Evolutionary conservation across 192 early-diverging fungal genomes (phyloP), one percentile per base, ranked within the genome.

Genomic region (Umbelopsis sp.): DNA sequence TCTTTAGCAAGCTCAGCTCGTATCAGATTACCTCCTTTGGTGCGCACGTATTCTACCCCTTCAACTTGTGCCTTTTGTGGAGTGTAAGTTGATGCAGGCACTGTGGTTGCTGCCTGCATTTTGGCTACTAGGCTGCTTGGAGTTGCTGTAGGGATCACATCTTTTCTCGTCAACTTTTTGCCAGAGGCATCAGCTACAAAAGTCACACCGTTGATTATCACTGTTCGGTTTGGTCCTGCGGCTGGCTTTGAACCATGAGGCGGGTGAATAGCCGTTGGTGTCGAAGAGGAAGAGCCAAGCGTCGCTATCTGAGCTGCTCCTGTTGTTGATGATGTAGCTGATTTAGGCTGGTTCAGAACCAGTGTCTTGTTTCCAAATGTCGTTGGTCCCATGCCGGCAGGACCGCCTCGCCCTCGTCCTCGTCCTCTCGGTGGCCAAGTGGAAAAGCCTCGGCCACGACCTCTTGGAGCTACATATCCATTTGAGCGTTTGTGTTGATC

Each of bases 21-120:
- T 11, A 80, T 71, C 46, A 80, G 69, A 64, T 80, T 80, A 47
- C 78, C 78, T 23, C 66, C 75, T 16, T 30, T 75, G 2, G 78
- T 80, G 1, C 78, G 71, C n/a, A 80, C 78, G 46, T 76, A 80
- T 4, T 70, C 68, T 8, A 80, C 74, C 0, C 78, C 78, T 35
- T 68, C 74, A 21, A 80, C 30, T 20, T 74, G 66, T 21, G 75
- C 75, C 41, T 80, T 74, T 55, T 76, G 75, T 1, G 78, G 78
- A 16, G 51, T 49, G 44, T 64, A 25, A 18, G 73, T 0, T 25
- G 58, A 41, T 12, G 49, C 7, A 13, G 30, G 12, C 22, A 45
- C 25, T 16, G 23, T 6, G 16, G 13, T 64, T 52, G 71, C n/a
- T 33, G 67, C 37, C 15, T 61, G 25, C 15, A 61, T 27, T n/a